Evolutionary conservation across 192 early-diverging fungal species (phyloP).

Genomic region (Jimgerdemannia flammicorona): DNA sequence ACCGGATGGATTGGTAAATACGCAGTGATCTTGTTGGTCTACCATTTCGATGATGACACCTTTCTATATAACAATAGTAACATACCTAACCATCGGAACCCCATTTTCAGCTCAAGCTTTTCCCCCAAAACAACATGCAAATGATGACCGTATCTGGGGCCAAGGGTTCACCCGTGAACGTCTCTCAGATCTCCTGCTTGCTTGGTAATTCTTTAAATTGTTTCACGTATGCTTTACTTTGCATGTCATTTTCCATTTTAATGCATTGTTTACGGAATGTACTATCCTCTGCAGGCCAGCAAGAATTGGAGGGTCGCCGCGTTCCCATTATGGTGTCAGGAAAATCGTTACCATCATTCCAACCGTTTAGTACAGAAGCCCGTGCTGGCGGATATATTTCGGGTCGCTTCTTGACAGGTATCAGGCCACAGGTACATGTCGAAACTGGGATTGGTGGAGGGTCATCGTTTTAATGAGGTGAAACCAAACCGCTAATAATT

Average conservation of each 20-base stretch:
- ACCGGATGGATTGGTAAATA: constrained; percentile 56
- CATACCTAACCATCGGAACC: not conserved
- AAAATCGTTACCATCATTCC: constrained; percentile 93
- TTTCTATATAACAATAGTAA: not conserved
- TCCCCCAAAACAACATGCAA: constrained; percentile 99
- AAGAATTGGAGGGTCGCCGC: constrained; percentile 95
- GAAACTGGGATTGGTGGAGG: constrained; percentile 6
- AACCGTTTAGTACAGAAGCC: constrained; percentile 83
- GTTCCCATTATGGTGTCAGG: constrained; percentile 98
- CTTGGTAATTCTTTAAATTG: constrained; percentile 42
- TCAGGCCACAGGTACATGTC: constrained; percentile 80
- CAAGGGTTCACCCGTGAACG: constrained; percentile 94
- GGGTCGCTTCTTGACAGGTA: constrained; percentile 97
- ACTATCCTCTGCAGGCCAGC: constrained; percentile 60
- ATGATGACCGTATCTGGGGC: constrained; percentile 98
- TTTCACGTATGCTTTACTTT: no score
- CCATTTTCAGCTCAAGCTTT: constrained; percentile 49
- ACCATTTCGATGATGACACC: constrained; percentile 1
- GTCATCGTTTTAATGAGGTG: no score
- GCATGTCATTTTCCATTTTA: no score
- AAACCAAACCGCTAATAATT: not conserved
- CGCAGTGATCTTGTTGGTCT: constrained; percentile 12
- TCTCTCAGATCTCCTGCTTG: constrained; percentile 95
- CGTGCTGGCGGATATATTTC: constrained; percentile 96
- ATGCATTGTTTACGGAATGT: not conserved